Evolutionary conservation across 371 early-diverging fungal genomes (phyloP).

Genomic region (Lichtheimia ornata): DNA sequence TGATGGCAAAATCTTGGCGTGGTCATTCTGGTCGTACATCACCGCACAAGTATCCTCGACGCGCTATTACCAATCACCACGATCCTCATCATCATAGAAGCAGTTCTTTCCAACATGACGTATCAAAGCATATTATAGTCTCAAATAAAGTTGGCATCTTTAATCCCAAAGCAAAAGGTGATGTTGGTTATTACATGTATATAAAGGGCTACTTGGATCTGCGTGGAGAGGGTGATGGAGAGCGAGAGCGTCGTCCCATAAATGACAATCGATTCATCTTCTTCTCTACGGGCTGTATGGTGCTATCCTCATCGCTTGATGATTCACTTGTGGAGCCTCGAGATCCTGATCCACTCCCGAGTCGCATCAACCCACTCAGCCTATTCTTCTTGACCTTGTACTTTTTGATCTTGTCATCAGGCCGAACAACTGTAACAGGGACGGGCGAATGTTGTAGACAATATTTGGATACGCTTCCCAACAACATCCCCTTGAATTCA

Average conservation of each 20-base stretch:
- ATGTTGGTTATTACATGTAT: no score
- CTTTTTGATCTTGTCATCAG: conserved; percentile 54
- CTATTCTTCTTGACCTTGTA: conserved; percentile 47
- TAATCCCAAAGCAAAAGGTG: no score
- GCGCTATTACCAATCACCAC: no score
- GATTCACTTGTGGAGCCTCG: conserved; percentile 27
- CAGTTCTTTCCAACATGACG: no score
- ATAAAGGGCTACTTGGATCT: conserved; percentile 4
- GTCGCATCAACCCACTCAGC: conserved; percentile 46
- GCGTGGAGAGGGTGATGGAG: conserved; percentile 33
- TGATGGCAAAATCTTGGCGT: no score
- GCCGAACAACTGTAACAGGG: conserved; percentile 60
- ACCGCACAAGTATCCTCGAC: no score
- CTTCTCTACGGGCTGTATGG: conserved; percentile 20
- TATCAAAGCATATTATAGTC: no score
- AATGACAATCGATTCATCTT: conserved; percentile 35
- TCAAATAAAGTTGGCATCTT: no score
- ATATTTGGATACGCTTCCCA: conserved; percentile 60
- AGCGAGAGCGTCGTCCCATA: conserved; percentile 41
- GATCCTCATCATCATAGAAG: no score
- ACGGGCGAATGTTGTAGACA: conserved; percentile 62
- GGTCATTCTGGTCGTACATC: no score
- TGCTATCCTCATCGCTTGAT: conserved; percentile 20
- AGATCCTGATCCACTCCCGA: conserved; percentile 19
- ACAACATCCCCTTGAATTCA: conserved; percentile 58